phyloP scores from a whole-genome alignment of 2,329 filamentous ascomycete genomes.

The Fusarium sp. region DNA sequence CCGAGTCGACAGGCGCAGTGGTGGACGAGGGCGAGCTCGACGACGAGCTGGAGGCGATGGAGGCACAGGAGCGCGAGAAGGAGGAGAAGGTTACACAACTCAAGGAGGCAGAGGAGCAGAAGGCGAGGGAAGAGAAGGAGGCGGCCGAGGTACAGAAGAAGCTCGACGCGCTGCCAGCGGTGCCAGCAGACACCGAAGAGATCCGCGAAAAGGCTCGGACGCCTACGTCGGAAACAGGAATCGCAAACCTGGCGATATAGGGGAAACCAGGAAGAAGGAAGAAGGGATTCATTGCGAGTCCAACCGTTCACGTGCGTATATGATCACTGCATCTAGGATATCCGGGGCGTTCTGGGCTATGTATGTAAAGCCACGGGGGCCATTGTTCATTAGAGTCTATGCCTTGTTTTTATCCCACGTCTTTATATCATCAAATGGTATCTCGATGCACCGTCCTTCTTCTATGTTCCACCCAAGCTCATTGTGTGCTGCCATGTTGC shows the following conservation, averaged over 20 bases:
- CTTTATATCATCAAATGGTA: conserved; percentile 20
- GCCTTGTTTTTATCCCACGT: conserved; percentile 5
- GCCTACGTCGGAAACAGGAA: conserved; percentile 53
- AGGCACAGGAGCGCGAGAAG: conserved; percentile 67
- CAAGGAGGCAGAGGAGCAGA: conserved; percentile 51
- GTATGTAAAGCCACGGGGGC: conserved; percentile 16
- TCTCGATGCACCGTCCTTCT: conserved; percentile 16
- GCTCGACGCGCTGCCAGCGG: conserved; percentile 61
- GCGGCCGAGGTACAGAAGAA: conserved; percentile 62
- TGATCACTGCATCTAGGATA: conserved; percentile 30
- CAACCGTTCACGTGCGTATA: conserved; percentile 23
- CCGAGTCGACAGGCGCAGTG: conserved; percentile 63
- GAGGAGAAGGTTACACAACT: conserved; percentile 61
- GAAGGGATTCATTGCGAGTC: conserved; percentile 25
- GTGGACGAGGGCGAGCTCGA: conserved; percentile 89
- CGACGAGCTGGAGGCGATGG: conserved; percentile 83
- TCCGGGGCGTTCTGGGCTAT: conserved; percentile 28
- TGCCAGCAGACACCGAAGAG: conserved; percentile 50
- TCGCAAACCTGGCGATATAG: conserved; percentile 46
- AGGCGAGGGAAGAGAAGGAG: conserved; percentile 56
- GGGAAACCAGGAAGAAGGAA: conserved; percentile 38
- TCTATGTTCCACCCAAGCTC: conserved; percentile 4
- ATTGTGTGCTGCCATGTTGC: neutral
- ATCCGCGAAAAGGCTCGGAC: conserved; percentile 44
- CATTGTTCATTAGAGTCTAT: conserved; percentile 35